phyloP scores from a whole-genome alignment of 306 rosid genomes.

The Lathyrus aphaca region DNA sequence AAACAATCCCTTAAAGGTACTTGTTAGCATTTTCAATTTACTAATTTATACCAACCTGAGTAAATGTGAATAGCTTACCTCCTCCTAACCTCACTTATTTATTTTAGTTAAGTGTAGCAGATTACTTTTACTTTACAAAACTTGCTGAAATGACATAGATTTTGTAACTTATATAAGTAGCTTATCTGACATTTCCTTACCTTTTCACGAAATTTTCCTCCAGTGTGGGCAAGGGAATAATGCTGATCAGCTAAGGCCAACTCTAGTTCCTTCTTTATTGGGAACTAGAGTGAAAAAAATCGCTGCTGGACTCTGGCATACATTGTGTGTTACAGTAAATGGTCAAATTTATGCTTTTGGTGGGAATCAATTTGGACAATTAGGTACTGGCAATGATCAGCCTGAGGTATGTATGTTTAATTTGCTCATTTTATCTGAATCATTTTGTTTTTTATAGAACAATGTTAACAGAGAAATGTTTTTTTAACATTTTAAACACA shows the following conservation, averaged over 20 bases:
- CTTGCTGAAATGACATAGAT: not conserved
- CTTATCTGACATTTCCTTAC: constrained; percentile 4
- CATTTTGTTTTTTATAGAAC: constrained; percentile 2
- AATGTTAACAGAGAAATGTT: not conserved
- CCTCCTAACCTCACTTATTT: not conserved
- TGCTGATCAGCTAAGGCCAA: constrained; percentile 77
- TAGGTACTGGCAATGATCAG: constrained; percentile 82
- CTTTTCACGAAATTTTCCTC: constrained; percentile 12
- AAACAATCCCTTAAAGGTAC: too few relatives aligned
- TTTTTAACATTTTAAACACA: not conserved
- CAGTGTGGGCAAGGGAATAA: constrained; percentile 88
- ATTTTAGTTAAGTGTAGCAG: not conserved
- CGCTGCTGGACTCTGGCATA: constrained; percentile 94
- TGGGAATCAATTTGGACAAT: constrained; percentile 92
- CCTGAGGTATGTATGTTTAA: constrained; percentile 60
- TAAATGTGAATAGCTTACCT: constrained; percentile 14
- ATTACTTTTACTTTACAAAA: constrained; percentile 11
- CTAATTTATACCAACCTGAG: not conserved
- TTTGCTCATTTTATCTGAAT: not conserved
- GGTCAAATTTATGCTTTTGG: constrained; percentile 76
- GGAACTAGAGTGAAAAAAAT: constrained; percentile 55
- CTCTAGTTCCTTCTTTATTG: constrained; percentile 62
- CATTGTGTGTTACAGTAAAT: constrained; percentile 66
- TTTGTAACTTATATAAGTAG: constrained; percentile 5
- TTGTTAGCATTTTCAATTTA: not conserved